Base-by-base conservation (phyloP, 2,329 filamentous ascomycete genomes). In the Xylariaceae sp. region DNA sequence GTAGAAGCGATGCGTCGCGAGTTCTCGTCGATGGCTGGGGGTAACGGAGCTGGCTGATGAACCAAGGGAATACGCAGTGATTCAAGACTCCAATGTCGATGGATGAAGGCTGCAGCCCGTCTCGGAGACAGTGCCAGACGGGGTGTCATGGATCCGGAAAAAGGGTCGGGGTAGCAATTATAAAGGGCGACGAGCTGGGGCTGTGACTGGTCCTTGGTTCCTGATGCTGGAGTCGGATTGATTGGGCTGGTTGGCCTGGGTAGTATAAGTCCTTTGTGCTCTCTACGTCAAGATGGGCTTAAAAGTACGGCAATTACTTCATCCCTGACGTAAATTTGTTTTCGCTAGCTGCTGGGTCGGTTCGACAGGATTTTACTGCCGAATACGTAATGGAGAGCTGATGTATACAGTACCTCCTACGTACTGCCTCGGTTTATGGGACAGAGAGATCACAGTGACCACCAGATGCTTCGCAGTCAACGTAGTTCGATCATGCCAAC, bases 211-310 rank as follows among this genome's bases (percentile, higher is more conserved):
- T 19, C 10, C 29, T 44, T 19, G 22, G n/a, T 34, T 42, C 18
- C 53, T 42, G 19, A 26, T 26, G 5, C 26, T 37, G 13, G 36
- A 37, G 45, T 49, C n/a, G 9, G n/a, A 30, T 48, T 48, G 56
- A 52, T 57, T 52, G 42, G 49, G 39, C 54, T 55, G 50, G 49
- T 63, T 65, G 63, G n/a, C n/a, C n/a, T n/a, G n/a, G n/a, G n/a
- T 61, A 34, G 63, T 63, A 60, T 63, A 59, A 37, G 42, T 34
- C 22, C 47, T 39, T 12, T 18, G 37, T n/a, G n/a, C 18, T 39
- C 16, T 16, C 45, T 3, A 49, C 29, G 19, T 56, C 32, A 22
- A 13, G 39, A 34, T 36, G n/a, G 2, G 13, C 15, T 36, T 41
- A 21, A 41, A 26, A 26, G 19, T 41, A 13, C 39, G 10, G 19